Percentiles rank a stretch among this genome's conserved stretches.
phyloP scores from a whole-genome alignment of 1,284 basidiomycete species.

The Austroboletus niveus region DNA sequence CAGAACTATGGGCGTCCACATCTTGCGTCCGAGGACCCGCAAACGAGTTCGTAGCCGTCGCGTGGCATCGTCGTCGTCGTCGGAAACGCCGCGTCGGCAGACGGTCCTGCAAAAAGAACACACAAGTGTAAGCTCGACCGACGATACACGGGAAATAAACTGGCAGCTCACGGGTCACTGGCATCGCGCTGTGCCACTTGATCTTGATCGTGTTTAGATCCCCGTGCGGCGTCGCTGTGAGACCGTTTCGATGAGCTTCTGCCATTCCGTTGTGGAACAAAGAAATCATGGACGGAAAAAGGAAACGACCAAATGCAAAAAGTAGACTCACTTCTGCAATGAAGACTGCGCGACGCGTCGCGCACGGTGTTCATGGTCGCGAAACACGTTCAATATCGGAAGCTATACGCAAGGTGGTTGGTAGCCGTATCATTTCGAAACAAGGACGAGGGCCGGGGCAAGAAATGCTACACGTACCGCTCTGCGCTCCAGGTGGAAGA shows the following conservation, averaged over 20 bases:
- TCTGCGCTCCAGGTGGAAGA: conserved; percentile 25
- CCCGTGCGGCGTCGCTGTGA: too few species aligned
- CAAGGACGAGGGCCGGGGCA: too few species aligned
- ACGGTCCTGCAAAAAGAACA: background rate
- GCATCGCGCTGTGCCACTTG: too few species aligned
- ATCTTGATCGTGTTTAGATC: too few species aligned
- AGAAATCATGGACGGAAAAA: too few species aligned
- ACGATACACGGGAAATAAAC: too few species aligned
- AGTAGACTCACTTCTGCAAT: conserved; percentile 4
- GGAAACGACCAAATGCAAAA: too few species aligned
- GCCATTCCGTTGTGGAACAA: too few species aligned
- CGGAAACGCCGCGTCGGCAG: background rate
- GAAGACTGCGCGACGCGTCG: background rate
- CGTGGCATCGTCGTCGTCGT: background rate
- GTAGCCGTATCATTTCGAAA: too few species aligned
- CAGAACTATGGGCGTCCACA: background rate
- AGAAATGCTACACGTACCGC: conserved; percentile 22
- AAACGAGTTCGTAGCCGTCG: background rate
- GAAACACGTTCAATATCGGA: conserved; percentile 24
- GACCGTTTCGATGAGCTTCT: too few species aligned
- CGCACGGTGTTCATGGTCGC: background rate
- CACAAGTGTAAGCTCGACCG: too few species aligned
- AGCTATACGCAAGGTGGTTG: conserved; percentile 7
- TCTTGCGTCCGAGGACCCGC: background rate
- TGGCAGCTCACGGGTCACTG: too few species aligned